Conservation (phyloP, 331 rosid species). For the Malus hybrid region DNA sequence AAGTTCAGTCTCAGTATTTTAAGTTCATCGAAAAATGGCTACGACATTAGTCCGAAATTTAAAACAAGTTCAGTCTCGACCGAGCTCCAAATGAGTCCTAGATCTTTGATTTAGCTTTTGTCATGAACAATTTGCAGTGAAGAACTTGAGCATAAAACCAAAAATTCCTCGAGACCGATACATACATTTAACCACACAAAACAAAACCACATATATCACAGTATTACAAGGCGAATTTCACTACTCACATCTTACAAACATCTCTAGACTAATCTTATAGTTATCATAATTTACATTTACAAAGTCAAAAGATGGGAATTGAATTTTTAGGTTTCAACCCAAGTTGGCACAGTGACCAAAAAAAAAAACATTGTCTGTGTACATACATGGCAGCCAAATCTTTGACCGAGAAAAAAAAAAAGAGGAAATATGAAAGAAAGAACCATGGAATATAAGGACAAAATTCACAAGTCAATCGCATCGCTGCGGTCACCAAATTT, state of each 20-base stretch:
- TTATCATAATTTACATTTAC: constrained; percentile 16
- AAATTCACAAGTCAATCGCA: background rate
- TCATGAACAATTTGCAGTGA: too few relatives aligned
- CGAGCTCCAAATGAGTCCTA: too few relatives aligned
- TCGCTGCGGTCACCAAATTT: constrained; percentile 41
- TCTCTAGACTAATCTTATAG: background rate
- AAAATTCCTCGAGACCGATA: too few relatives aligned
- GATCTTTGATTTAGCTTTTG: too few relatives aligned
- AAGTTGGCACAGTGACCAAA: background rate
- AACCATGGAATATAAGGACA: background rate
- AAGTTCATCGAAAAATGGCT: too few relatives aligned
- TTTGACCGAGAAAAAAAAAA: background rate
- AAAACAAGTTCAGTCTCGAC: too few relatives aligned
- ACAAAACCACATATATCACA: background rate
- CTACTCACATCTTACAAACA: background rate
- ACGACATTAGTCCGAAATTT: too few relatives aligned
- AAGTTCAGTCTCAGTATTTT: too few relatives aligned
- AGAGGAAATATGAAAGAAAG: background rate
- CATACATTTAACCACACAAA: too few relatives aligned
- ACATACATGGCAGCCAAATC: background rate
- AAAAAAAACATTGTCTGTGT: background rate
- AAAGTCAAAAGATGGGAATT: background rate
- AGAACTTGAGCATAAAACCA: too few relatives aligned
- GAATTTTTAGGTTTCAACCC: background rate
- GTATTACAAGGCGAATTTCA: background rate